Base-by-base conservation (phyloP, 495 filamentous ascomycete species). In the Aspergillus asperescens region DNA sequence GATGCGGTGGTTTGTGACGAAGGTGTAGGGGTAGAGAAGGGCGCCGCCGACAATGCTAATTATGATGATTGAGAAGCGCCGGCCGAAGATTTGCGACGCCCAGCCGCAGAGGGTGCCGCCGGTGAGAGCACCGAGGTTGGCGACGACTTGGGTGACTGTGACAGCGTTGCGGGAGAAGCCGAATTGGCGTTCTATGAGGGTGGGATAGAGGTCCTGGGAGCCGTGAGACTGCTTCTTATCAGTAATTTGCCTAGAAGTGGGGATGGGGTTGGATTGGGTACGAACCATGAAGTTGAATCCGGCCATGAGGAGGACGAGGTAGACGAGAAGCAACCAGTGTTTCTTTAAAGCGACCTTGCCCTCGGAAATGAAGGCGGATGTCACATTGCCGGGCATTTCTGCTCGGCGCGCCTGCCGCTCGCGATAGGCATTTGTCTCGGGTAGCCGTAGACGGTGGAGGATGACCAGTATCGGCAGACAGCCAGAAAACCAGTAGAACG, bases 161-260 rank as follows among this genome's bases (percentile, higher is more conserved):
- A 94, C 84, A 24, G 79, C 78, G 62, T 90, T 77, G 48, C 78
- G 46, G 10, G 72, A 76, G 70, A 94, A 93, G 48, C 73, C 71
- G 70, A 85, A 92, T 67, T 96, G 86, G 60, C 83, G 85, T 44
- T 79, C 62, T 10, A 96, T 66, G 81, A 96, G 83, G 10, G 88
- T 91, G 0, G 90, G 90, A 63, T 95, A 96, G 16, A 95, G 71
- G 68, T 96, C 90, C 66, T 96, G 90, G 4, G 87, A 90, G 54
- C 90, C 90, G 62, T 96, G 90, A 19, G 87, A 90, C 79, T 82
- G 7, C 9, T 32, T 35, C 18, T 44, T 20, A 39, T 44, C 8
- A 53, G 43, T 50, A 16, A n/a, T n/a, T 16, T 24, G 25, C 8
- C 25, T 31, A 25, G 39, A 23, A 12, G n/a, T 40, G 4, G 20